These are phyloP conservation scores for Eucalyptus rudis DNA, from an alignment of 345 rosid genomes.

Conservation along the genomic window DNA sequence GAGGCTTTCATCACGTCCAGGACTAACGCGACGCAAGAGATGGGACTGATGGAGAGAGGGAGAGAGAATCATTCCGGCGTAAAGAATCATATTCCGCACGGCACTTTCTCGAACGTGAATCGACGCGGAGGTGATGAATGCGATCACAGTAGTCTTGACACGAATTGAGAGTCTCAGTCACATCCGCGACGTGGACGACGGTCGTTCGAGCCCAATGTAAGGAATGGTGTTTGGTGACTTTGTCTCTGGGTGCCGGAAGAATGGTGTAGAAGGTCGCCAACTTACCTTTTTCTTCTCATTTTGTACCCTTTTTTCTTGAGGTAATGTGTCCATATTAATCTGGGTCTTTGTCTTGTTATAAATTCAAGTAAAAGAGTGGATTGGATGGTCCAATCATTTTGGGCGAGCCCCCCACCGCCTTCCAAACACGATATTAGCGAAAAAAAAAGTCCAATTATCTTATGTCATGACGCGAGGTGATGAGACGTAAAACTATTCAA, in stretches of 20 bases:
- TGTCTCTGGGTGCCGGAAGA: background rate
- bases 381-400: background rate
- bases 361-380: background rate
- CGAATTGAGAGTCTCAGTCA: background rate
- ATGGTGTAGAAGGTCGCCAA: background rate
- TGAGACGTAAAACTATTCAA: fast-evolving
- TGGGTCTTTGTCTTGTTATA: background rate
- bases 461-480: fast-evolving
- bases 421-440: background rate
- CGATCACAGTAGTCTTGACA: background rate
- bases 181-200: background rate
- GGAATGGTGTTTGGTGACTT: background rate
- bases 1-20: background rate
- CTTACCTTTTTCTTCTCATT: background rate
- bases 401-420: background rate
- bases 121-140: background rate
- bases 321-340: background rate
- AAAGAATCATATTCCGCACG: background rate
- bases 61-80: background rate
- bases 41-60: background rate
- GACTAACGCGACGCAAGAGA: background rate
- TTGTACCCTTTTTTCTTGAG: background rate
- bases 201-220: background rate
- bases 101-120: background rate
- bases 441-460: background rate